Evolutionary conservation across 106 monocot genomes (phyloP).

Genomic region (Platanthera zijinensis): DNA sequence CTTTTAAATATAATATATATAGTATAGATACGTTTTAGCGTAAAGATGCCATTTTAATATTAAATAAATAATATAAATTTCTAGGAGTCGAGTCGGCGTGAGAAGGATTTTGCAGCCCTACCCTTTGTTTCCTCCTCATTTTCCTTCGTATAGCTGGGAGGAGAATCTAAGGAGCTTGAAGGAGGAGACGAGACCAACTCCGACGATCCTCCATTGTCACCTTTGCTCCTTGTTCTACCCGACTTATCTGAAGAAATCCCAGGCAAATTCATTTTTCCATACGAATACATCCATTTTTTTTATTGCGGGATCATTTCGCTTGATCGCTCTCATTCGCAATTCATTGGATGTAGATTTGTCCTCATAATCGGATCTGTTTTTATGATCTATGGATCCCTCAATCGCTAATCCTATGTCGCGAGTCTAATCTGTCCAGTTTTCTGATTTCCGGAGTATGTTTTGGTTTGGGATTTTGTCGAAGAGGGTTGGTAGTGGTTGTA

Average conservation of each 20-base stretch:
- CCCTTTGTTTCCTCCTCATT: background rate
- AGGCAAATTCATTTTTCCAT: background rate
- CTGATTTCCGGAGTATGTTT: background rate
- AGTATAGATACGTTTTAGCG: too few species aligned
- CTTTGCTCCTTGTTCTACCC: background rate
- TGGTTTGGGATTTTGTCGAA: background rate
- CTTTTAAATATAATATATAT: too few species aligned
- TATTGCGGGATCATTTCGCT: background rate
- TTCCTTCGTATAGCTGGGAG: background rate
- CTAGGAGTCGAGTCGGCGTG: too few species aligned
- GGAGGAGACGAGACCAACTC: background rate
- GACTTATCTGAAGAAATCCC: background rate
- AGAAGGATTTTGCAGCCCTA: background rate
- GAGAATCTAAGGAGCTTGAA: background rate
- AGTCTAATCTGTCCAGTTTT: background rate
- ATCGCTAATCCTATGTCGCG: background rate
- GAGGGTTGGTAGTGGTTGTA: background rate
- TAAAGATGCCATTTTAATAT: too few species aligned
- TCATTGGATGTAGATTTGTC: background rate
- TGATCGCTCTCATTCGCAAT: background rate
- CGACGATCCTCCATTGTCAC: background rate
- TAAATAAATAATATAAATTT: too few species aligned
- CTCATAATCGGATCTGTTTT: background rate
- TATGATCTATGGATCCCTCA: background rate
- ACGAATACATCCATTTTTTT: background rate